Conservation (phyloP, 345 rosid genomes). For the Sisymbrium irio region DNA sequence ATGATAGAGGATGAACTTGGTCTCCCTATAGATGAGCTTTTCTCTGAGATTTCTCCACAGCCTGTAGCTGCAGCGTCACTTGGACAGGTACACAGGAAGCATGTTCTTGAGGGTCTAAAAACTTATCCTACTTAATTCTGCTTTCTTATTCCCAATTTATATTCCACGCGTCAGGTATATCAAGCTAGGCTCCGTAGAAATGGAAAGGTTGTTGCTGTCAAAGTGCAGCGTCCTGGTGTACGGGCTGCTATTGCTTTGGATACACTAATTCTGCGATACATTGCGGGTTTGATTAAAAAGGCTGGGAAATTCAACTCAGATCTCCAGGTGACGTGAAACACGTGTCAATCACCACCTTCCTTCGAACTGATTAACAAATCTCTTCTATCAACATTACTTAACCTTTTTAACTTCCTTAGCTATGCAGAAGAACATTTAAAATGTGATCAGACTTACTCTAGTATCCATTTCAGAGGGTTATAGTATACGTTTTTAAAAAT, state of each 20-base stretch:
- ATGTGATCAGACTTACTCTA: slow-evolving; percentile 2
- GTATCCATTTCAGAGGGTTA: neutral
- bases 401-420: neutral
- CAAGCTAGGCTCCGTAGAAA: slow-evolving; percentile 74
- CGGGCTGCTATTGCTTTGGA: slow-evolving; percentile 90
- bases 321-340: slow-evolving; percentile 57
- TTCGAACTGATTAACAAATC: neutral
- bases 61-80: slow-evolving; percentile 94
- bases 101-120: slow-evolving; percentile 2
- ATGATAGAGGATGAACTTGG: slow-evolving; percentile 80
- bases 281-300: slow-evolving; percentile 70
- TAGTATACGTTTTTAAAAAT: neutral
- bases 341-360: neutral
- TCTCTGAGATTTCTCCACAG: slow-evolving; percentile 90
- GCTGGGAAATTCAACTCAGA: slow-evolving; percentile 76
- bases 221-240: slow-evolving; percentile 96
- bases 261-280: slow-evolving; percentile 70
- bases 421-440: neutral
- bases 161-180: slow-evolving; percentile 60
- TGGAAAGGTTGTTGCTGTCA: slow-evolving; percentile 77
- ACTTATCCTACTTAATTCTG: too few species aligned
- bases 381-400: neutral
- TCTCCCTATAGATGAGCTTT: slow-evolving; percentile 59
- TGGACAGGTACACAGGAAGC: slow-evolving; percentile 60
- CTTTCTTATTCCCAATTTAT: neutral